Evolutionary conservation across 495 filamentous ascomycete genomes (phyloP), one percentile per base, ranked within the genome.

Genomic region (Trichodelitschia bisporula): DNA sequence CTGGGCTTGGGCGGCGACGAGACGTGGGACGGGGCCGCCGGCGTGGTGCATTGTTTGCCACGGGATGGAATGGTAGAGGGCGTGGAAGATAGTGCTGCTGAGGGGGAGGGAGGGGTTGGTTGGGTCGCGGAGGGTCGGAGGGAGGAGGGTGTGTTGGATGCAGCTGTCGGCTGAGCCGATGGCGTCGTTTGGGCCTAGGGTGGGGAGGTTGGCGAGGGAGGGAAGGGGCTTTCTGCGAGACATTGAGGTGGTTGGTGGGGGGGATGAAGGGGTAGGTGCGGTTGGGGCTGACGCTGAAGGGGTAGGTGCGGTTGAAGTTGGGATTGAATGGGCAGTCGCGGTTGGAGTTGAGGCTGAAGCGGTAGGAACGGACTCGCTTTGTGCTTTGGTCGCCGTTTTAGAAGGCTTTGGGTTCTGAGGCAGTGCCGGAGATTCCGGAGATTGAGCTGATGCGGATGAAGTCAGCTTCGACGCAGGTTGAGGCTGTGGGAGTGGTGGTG

Each of bases 1-100:
- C 15, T 61, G 55, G 4, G 82, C 89, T 47, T 95, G 79, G 5
- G 89, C 80, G 21, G 80, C 78, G 19, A 95, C 78, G n/a, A 93
- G 66, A 23, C 86, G 67, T 19, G 86, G 86, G 2, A 97, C 86
- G 41, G 86, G 74, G 10, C 86, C 86, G 18, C 78, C 76, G 29
- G 80, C 64, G 44, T 93, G 86, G 31, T 69, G 73, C 86, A 97
- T 97, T 34, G 64, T 72, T 39, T 82, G 72, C 83, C 84, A 97
- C 39, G 57, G 53, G 1, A 95, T 72, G 45, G 95, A 86, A 14
- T 61, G 50, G 31, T 65, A 59, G 6, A 90, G 55, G 18, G 56
- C 60, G n/a, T 71, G 59, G 43, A 89, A 92, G 15, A 69, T 62
- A 30, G 55, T 51, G n/a, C 58, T 39, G 19, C 35, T 40, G 23